phyloP scores from a whole-genome alignment of 2,329 filamentous ascomycete genomes.

The Colletotrichum shisoi region DNA sequence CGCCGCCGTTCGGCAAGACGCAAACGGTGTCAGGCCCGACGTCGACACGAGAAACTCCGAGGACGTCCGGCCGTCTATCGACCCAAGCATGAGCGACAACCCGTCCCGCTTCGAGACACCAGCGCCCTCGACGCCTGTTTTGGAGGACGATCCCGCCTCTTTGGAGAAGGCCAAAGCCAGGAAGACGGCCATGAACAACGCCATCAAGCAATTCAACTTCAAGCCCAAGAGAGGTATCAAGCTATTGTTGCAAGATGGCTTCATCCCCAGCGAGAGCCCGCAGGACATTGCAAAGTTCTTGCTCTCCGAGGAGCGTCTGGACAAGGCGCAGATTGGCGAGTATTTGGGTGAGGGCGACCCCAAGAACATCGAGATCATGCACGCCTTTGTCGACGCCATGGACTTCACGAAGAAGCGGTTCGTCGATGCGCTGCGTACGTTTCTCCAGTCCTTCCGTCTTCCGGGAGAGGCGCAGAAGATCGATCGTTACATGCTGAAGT shows the following conservation, averaged over 20 bases:
- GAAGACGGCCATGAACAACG: conserved; percentile 91
- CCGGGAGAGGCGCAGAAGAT: conserved; percentile 98
- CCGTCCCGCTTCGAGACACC: conserved; percentile 69
- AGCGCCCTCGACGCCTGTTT: conserved; percentile 70
- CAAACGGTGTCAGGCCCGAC: conserved; percentile 49
- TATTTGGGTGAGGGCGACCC: conserved; percentile 93
- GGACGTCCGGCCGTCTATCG: conserved; percentile 68
- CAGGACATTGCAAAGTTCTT: conserved; percentile 87
- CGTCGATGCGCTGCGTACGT: conserved; percentile 88
- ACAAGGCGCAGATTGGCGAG: conserved; percentile 93
- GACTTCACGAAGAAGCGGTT: conserved; percentile 91
- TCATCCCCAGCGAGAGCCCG: conserved; percentile 81
- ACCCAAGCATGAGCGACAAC: conserved; percentile 69
- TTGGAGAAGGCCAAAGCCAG: conserved; percentile 94
- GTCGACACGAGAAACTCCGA: conserved; percentile 51
- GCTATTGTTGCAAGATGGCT: conserved; percentile 80
- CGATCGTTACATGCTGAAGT: conserved; percentile 99
- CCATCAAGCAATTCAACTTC: conserved; percentile 92
- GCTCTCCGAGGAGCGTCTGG: conserved; percentile 79
- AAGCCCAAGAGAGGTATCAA: conserved; percentile 96
- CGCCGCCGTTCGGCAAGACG: conserved; percentile 68
- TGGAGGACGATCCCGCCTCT: conserved; percentile 90
- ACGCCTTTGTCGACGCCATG: conserved; percentile 95
- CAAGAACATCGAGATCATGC: conserved; percentile 86
- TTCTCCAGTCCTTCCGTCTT: conserved; percentile 91